Conservation (phyloP, 768 basidiomycete species). For the Cyathus striatus region DNA sequence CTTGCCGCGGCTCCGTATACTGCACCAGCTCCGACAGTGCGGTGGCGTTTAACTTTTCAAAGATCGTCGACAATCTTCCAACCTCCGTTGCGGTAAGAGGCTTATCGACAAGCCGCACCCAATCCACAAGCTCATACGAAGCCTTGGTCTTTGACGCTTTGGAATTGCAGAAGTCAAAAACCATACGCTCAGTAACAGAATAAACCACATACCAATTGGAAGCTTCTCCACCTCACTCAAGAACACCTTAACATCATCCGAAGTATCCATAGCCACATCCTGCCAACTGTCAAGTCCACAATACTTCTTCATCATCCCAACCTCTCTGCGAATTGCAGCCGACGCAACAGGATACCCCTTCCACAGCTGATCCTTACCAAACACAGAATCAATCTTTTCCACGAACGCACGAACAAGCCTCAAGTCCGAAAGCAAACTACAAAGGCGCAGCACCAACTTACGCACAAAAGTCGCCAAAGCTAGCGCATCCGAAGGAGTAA, state of each 20-base stretch:
- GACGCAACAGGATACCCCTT: constrained; percentile 25
- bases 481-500: constrained; percentile 57
- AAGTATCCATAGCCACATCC: no score
- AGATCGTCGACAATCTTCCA: constrained; percentile 27
- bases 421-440: constrained; percentile 46
- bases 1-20: constrained; percentile 34
- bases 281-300: no score
- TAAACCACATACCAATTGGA: constrained; percentile 38
- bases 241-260: constrained; percentile 33
- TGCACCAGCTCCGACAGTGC: constrained; percentile 38
- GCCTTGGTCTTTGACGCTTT: constrained; percentile 26
- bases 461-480: constrained; percentile 61
- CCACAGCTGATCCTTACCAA: constrained; percentile 23
- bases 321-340: constrained; percentile 39
- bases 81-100: constrained; percentile 31
- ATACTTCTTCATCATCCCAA: constrained; percentile 30
- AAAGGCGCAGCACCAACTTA: constrained; percentile 54
- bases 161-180: no score
- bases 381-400: constrained; percentile 28
- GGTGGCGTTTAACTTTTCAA: constrained; percentile 36
- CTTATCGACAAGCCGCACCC: constrained; percentile 44
- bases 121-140: constrained; percentile 61
- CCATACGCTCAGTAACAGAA: no score
- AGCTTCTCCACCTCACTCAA: constrained; percentile 36
- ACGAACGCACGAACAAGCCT: constrained; percentile 28